Base-by-base conservation (phyloP, 306 rosid species). In the Pachyrhizus erosus region DNA sequence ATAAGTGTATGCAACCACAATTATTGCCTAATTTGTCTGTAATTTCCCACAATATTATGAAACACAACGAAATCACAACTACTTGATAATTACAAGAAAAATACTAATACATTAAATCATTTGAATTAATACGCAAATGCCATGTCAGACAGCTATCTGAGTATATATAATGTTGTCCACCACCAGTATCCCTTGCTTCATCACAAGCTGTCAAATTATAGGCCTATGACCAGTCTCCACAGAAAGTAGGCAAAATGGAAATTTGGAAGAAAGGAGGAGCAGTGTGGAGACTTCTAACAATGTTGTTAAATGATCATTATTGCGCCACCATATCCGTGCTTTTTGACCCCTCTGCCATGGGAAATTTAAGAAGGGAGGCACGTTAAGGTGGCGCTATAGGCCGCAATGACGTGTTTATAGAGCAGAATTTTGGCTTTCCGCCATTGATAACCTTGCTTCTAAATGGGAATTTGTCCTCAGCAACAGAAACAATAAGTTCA, bases 401-500 rank as follows among this genome's bases (percentile, higher is more conserved):
- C 42, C 42, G 8, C 9, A 37, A 37, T 37, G 42, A 10, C 9
- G 9, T 8, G 10, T 37, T 37, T 37, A 37, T 37, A 37, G 7
- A 10, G 42, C 9, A 37, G 42, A 37, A 37, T 37, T 37, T 37
- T 37, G 42, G 42, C 10, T 10, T 1, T 37, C 9, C 42, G 42
- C 9, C 42, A 37, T 37, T 6, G 42, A 37, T 37, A 37, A 7
- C 42, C 7, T 37, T 37, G 42, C 26, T 57, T 34, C 60, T 26
- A 3, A 52, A 18, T 21, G 54, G 62, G 54, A 29, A 77, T 43
- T 52, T 54, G 17, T 55, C 15, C 46, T 12, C 13, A 9, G 23
- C 23, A 75, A 34, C 15, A 34, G 46, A 68, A 86, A 52, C 21
- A 43, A 49, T 12, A 48, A 40, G 24, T 70, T 79, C 4, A 60